Conservation (phyloP, 139 green algal genomes). For the Micractinium sp. region DNA sequence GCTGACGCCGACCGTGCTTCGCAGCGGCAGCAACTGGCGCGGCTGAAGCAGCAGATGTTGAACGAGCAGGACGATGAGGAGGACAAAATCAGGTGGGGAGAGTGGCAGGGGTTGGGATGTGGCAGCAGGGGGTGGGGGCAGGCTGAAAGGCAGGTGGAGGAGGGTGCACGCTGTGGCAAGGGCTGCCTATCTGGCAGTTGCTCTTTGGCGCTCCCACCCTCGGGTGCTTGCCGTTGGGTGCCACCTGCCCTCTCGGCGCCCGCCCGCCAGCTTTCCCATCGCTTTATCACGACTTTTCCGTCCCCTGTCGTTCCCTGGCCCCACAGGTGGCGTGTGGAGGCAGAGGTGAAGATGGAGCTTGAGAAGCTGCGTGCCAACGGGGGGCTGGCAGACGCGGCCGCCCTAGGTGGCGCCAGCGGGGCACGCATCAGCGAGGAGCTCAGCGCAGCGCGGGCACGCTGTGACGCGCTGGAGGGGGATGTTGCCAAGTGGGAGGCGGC, state of each 20-base stretch:
- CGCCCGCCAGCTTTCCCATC: neutral
- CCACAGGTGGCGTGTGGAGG: slow-evolving; percentile 47
- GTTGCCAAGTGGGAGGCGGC: slow-evolving; percentile 41
- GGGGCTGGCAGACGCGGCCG: neutral
- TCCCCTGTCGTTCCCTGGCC: neutral
- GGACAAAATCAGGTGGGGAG: slow-evolving; percentile 44
- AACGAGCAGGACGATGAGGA: slow-evolving; percentile 53
- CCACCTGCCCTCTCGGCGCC: neutral
- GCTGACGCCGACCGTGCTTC: slow-evolving; percentile 23
- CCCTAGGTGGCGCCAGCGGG: neutral
- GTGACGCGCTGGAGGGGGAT: slow-evolving; percentile 21
- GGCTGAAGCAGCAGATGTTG: slow-evolving; percentile 55
- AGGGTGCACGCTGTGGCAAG: too few species aligned
- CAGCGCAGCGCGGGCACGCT: neutral
- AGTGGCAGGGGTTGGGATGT: neutral
- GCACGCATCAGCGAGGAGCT: slow-evolving; percentile 15
- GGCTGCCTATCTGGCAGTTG: too few species aligned
- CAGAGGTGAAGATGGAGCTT: slow-evolving; percentile 50
- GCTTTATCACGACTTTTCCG: neutral
- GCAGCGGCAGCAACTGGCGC: slow-evolving; percentile 36
- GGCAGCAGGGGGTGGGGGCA: neutral
- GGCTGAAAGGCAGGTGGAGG: neutral
- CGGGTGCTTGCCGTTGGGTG: too few species aligned
- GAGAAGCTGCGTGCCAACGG: slow-evolving; percentile 19
- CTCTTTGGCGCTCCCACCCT: too few species aligned